Evolutionary conservation across 73 alveolate genomes (phyloP), one percentile per base, ranked within the genome.

Genomic region (Breviolum minutum): DNA sequence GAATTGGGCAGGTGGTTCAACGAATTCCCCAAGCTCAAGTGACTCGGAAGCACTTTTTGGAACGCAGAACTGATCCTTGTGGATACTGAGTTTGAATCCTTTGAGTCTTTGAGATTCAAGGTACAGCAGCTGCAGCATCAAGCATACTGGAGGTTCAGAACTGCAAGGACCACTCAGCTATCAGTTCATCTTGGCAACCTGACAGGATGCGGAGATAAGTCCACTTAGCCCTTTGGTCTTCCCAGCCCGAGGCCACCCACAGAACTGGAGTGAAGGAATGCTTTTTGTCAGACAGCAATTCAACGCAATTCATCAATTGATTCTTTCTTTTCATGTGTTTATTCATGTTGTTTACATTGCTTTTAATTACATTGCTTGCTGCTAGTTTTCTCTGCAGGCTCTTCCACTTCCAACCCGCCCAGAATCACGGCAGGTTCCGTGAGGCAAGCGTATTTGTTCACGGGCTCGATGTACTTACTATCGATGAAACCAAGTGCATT

Each of bases 221-320:
- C 97, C 97, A 8, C 63, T 90, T 87, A 90, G 97, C 80, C 97
- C 97, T 40, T 77, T 77, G 87, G 97, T 90, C 30, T 90, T 90
- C 66, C 97, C 97, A 24, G 24, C 83, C 30, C 97, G 97, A 90
- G 97, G 97, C 69, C 63, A 19, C 16, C 30, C 66, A n/a, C 27
- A 40, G 54, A 40, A 40, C 54, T 40, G 54, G 54, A 27, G n/a
- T 79, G 63, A 8, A 79, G 32, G 7, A 14, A 16, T 29, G 90
- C 30, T 30, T 80, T 20, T n/a, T 8, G 88, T 3, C 66, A 80
- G 19, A 77, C 40, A 29, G 63, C 27, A 81, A 24, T 14, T n/a
- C 48, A 76, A 4, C 17, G 6, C 29, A 27, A 79, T n/a, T n/a
- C n/a, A n/a, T n/a, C n/a, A n/a, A n/a, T n/a, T n/a, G n/a, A n/a